phyloP scores from a whole-genome alignment of 495 filamentous ascomycete species.

The Talaromyces liani region DNA sequence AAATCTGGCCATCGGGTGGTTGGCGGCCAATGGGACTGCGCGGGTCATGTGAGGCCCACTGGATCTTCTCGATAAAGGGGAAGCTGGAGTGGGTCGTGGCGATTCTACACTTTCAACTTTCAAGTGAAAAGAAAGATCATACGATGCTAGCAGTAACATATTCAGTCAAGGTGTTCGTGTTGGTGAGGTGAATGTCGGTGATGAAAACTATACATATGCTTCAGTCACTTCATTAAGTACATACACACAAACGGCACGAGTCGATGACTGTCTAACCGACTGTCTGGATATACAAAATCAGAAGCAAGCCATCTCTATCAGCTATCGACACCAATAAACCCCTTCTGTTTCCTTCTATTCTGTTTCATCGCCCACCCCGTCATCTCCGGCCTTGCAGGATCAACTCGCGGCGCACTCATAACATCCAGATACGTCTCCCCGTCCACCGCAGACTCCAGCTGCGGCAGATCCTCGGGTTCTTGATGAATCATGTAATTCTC shows the following conservation, averaged over 20 bases:
- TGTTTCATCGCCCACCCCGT: conserved; percentile 46
- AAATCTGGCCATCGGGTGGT: neutral
- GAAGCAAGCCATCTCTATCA: too few species aligned
- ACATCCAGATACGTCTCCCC: conserved; percentile 55
- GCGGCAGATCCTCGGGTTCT: conserved; percentile 37
- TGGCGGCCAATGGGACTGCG: neutral
- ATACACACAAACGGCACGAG: too few species aligned
- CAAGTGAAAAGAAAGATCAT: too few species aligned
- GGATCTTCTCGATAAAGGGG: neutral
- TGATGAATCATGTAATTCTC: conserved; percentile 53
- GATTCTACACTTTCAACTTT: neutral
- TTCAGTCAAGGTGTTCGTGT: too few species aligned
- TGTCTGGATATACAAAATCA: too few species aligned
- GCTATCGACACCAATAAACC: conserved; percentile 9
- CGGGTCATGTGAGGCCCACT: neutral
- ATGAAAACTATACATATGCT: too few species aligned
- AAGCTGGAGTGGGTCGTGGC: neutral
- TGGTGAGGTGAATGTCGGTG: too few species aligned
- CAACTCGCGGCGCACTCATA: conserved; percentile 56
- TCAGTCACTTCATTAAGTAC: too few species aligned
- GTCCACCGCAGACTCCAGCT: conserved; percentile 46
- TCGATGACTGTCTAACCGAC: too few species aligned
- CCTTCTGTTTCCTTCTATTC: conserved; percentile 22
- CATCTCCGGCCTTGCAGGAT: conserved; percentile 41
- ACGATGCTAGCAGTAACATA: too few species aligned